Conservation (phyloP, 345 rosid genomes). For the Eucalyptus rudis region DNA sequence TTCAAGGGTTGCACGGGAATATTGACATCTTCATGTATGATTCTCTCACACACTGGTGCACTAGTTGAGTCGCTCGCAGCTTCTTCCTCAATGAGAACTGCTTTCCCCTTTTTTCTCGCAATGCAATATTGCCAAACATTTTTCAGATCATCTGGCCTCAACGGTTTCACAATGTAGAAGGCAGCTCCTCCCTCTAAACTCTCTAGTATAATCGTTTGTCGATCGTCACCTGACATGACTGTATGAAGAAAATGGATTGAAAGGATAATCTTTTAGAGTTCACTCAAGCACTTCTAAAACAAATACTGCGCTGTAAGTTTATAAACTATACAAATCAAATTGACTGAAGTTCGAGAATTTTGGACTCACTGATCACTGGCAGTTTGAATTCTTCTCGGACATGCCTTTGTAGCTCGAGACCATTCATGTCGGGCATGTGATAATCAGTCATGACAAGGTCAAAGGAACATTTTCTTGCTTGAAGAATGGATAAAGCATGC, state of each 20-base stretch:
- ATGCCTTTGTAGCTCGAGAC: constrained; percentile 29
- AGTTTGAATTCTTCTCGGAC: constrained; percentile 7
- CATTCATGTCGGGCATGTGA: constrained; percentile 65
- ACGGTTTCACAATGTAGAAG: constrained; percentile 50
- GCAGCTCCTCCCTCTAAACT: constrained; percentile 48
- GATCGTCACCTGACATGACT: constrained; percentile 64
- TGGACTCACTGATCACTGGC: constrained; percentile 49
- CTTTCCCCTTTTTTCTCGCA: background rate
- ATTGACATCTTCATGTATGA: background rate
- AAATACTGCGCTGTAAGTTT: background rate
- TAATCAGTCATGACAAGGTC: constrained; percentile 61
- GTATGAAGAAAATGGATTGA: background rate
- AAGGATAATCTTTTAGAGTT: background rate
- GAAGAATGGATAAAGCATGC: constrained; percentile 41
- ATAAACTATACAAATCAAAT: background rate
- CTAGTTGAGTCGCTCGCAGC: background rate
- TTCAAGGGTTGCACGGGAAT: background rate
- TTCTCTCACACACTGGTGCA: background rate
- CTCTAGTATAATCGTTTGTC: constrained; percentile 14
- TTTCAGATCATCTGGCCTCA: constrained; percentile 24
- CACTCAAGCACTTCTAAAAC: background rate
- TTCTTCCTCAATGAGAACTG: background rate
- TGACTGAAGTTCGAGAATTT: background rate
- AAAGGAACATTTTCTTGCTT: background rate
- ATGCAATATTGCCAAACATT: background rate